Evolutionary conservation across 2,329 filamentous ascomycete species (phyloP), one percentile per base, ranked within the genome.

Genomic region (Aspergillus fructus): DNA sequence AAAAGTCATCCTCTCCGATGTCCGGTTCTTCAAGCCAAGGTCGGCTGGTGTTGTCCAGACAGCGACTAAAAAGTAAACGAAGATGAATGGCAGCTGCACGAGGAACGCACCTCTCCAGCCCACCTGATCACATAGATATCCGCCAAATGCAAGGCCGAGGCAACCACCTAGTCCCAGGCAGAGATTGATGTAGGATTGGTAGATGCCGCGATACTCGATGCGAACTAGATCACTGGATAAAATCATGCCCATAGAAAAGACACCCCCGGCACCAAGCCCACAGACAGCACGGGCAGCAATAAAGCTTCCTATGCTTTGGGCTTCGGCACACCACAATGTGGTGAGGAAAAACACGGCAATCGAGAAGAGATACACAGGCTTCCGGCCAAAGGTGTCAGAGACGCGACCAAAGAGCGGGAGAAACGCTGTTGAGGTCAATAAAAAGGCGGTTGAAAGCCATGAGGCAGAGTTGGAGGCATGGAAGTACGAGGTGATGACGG

Each of bases 401-500:
- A 92, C 71, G 2, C 90, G 83, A 3, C 89, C 90, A 62, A 90
- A 84, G 1, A 93, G 76, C 0, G 90, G 89, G 72, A 92, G 88
- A 56, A 91, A 88, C 23, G 87, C 85, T 1, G 89, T 92, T 4
- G 85, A 89, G 0, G 90, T 91, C 39, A 94, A 79, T 37, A 93
- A 74, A 62, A 92, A 93, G 0, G 89, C 85, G 0, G 90, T 93
- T 2, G 89, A 91, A 4, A 93, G 79, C 90, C 90, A 94, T 2
- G 89, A 91, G 3, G 90, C 90, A 47, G 85, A 85, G 71, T 93
- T 91, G 33, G 89, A 89, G 49, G 88, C 84, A 59, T 86, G 78
- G 72, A 93, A 93, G 71, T 93, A 86, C 0, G 89, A 91, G 0
- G 89, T 92, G 60, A 93, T 91, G 56, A 90, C 88, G 0, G 90